Base-by-base conservation (phyloP, 306 rosid genomes). In the Trifolium subterraneum region DNA sequence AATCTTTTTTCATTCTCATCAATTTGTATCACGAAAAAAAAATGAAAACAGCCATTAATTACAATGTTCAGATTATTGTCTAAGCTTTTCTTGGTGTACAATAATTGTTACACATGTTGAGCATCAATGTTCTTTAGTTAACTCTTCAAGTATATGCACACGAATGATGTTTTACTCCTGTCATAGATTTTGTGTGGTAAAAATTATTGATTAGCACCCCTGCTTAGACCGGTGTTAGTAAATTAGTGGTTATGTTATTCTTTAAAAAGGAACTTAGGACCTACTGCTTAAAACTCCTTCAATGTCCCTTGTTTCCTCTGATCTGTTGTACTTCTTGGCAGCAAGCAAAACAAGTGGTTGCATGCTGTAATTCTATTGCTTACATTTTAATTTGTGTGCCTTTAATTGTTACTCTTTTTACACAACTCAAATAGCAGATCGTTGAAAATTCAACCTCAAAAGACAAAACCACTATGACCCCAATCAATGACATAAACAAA, bases 291-390 rank as follows among this genome's bases (percentile, higher is more conserved):
- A 29, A 29, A 29, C 33, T 29, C 33, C 33, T 29, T 29, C 33
- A 29, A 29, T 29, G 6, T 29, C 33, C 33, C 33, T 29, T 4
- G 33, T 29, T 29, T 29, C 33, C 33, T 39, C 45, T 39, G 12
- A 39, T 39, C 44, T 39, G 44, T 8, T 9, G 8, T 45, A 6
- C 52, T 15, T 45, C 16, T 13, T n/a, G 18, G 52, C 52, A 45
- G 18, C 16, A 45, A 7, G 5, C 35, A 20, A 74, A 47, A 31
- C 0, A 14, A 48, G 25, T 64, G 27, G 25, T 36, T 63, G 9
- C 38, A 51, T n/a, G 35, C 73, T 14, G 79, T 74, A 74, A 36
- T 27, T 42, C 65, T 19, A 63, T 48, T 64, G 11, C 54, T 68
- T 65, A 64, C 3, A 25, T 20, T 25, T 74, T 50, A 54, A 3